Evolutionary conservation across 495 filamentous ascomycete species (phyloP).

Genomic region (Venustampulla echinocandica): DNA sequence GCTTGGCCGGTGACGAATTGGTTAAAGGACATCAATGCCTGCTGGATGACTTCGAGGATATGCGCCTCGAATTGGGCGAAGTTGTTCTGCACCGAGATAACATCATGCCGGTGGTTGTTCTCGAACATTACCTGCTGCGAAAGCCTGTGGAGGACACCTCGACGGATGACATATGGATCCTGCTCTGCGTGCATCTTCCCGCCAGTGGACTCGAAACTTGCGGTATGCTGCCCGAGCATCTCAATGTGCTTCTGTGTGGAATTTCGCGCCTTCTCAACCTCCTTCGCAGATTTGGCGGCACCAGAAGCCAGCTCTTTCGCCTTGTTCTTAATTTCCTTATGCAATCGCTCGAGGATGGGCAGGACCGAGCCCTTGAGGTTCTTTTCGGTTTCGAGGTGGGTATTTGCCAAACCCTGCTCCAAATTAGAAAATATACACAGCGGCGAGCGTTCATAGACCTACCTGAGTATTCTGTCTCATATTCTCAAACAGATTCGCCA

Average conservation of each 20-base stretch:
- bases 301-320: slow-evolving; percentile 75
- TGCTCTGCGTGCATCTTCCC: slow-evolving; percentile 56
- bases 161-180: slow-evolving; percentile 83
- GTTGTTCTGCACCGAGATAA: slow-evolving; percentile 78
- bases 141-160: slow-evolving; percentile 72
- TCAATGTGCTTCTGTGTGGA: slow-evolving; percentile 93
- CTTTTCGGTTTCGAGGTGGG: slow-evolving; percentile 82
- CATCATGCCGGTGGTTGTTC: slow-evolving; percentile 87
- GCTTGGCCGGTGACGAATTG: slow-evolving; percentile 66
- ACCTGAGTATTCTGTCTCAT: slow-evolving; percentile 85
- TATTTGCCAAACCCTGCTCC: slow-evolving; percentile 68
- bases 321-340: slow-evolving; percentile 94
- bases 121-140: slow-evolving; percentile 89
- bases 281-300: slow-evolving; percentile 80
- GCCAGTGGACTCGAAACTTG: slow-evolving; percentile 60
- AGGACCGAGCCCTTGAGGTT: slow-evolving; percentile 73
- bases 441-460: slow-evolving; percentile 9
- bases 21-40: slow-evolving; percentile 70
- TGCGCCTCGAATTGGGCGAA: slow-evolving; percentile 86
- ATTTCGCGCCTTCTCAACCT: slow-evolving; percentile 80
- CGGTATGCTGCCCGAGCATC: slow-evolving; percentile 75
- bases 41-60: slow-evolving; percentile 73
- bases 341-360: slow-evolving; percentile 80
- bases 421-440: slow-evolving; percentile 5
- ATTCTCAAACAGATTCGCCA: slow-evolving; percentile 86